Conservation (phyloP, 192 early-diverging fungal genomes). For the Podila clonocystis region DNA sequence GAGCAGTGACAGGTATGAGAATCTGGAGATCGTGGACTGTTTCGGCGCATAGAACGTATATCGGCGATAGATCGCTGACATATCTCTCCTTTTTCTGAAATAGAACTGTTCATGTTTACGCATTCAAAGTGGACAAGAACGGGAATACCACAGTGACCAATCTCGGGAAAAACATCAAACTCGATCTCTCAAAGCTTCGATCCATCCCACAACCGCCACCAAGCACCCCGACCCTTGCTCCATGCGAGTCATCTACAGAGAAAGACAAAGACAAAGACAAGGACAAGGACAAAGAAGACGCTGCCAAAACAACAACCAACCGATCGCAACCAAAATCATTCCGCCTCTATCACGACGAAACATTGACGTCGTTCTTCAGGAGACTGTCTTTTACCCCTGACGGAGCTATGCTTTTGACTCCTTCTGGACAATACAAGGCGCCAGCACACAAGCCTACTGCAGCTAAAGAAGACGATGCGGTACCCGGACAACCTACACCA, state of each 20-base stretch:
- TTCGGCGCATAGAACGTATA: background rate
- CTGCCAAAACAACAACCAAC: conserved; percentile 24
- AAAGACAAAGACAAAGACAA: background rate
- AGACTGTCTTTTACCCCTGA: conserved; percentile 89
- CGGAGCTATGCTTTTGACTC: conserved; percentile 82
- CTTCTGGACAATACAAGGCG: conserved; percentile 75
- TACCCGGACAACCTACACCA: background rate
- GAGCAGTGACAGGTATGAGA: conserved; percentile 84
- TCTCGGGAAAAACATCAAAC: conserved; percentile 44
- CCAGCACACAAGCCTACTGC: conserved; percentile 4
- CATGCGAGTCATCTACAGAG: conserved; percentile 11
- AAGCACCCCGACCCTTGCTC: background rate
- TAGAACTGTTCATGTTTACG: conserved; percentile 59
- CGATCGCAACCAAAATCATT: conserved; percentile 38
- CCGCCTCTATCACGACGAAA: conserved; percentile 86
- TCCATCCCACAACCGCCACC: conserved; percentile 11
- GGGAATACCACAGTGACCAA: conserved; percentile 29
- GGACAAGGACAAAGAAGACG: conserved; percentile 13
- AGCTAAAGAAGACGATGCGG: conserved; percentile 26
- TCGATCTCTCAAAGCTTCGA: conserved; percentile 41
- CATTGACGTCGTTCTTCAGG: conserved; percentile 90
- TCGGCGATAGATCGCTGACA: background rate
- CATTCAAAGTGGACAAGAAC: conserved; percentile 41
- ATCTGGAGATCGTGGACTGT: background rate
- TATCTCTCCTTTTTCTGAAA: background rate